phyloP scores from a whole-genome alignment of 306 rosid genomes.

The barrel medic (Medicago truncatula) region MtrunA17r5.0-ANR NC_053044.1:24414501-24415000 shows the following conservation, averaged over 20 bases:
- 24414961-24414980: neutral
- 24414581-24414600: constrained; percentile 11
- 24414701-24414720: neutral
- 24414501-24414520: constrained; percentile 62
- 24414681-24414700: neutral
- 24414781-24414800: too few relatives aligned
- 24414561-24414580: constrained; percentile 39
- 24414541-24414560: constrained; percentile 49
- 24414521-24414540: constrained; percentile 61
- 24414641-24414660: neutral
- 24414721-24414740: too few relatives aligned
- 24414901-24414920: neutral
- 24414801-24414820: neutral
- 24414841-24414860: neutral
- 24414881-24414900: neutral
- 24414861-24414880: neutral
- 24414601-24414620: constrained; percentile 25
- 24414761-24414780: too few relatives aligned
- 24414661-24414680: neutral
- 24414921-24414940: neutral
- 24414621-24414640: too few relatives aligned
- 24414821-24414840: neutral
- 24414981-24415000: too few relatives aligned
- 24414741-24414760: too few relatives aligned
- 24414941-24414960: constrained; percentile 11